Evolutionary conservation across 345 rosid species (phyloP).

Genomic region (Acer yangbiense): DNA sequence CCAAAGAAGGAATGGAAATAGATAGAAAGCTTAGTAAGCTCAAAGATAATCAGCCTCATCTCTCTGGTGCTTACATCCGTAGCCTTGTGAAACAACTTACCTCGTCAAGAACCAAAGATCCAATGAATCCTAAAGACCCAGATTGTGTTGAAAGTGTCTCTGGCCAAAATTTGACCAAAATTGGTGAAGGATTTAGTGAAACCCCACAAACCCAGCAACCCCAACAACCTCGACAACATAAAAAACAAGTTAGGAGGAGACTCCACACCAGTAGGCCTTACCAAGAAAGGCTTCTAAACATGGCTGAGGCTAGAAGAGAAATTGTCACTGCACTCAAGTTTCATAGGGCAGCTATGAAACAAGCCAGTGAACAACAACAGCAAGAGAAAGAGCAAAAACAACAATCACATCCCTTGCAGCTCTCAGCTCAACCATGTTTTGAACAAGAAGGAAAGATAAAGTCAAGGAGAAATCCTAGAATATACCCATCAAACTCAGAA

Average conservation of each 20-base stretch:
- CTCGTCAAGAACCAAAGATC: constrained; percentile 58
- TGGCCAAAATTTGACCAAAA: constrained; percentile 34
- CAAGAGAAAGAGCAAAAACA: constrained; percentile 30
- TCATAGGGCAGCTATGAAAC: constrained; percentile 94
- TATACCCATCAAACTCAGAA: constrained; percentile 44
- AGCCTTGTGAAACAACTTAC: constrained; percentile 72
- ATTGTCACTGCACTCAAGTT: constrained; percentile 93
- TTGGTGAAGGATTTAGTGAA: constrained; percentile 32
- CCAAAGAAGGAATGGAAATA: constrained; percentile 39
- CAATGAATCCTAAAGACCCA: constrained; percentile 43
- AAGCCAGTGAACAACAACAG: constrained; percentile 54
- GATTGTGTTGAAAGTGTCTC: constrained; percentile 30
- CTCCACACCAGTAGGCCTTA: constrained; percentile 92
- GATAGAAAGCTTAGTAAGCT: constrained; percentile 32
- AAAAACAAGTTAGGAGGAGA: constrained; percentile 93
- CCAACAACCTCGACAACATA: constrained; percentile 63
- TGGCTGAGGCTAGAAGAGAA: constrained; percentile 99
- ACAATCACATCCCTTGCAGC: constrained; percentile 22
- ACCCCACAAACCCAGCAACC: constrained; percentile 32
- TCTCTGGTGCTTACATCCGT: constrained; percentile 76
- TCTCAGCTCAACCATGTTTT: constrained; percentile 31
- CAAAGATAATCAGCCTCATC: constrained; percentile 45
- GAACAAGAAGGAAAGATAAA: constrained; percentile 49
- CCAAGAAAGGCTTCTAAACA: constrained; percentile 92
- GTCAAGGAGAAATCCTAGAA: constrained; percentile 53